Evolutionary conservation across 2,329 filamentous ascomycete species (phyloP).

Genomic region (Lachnellula hyalina): DNA sequence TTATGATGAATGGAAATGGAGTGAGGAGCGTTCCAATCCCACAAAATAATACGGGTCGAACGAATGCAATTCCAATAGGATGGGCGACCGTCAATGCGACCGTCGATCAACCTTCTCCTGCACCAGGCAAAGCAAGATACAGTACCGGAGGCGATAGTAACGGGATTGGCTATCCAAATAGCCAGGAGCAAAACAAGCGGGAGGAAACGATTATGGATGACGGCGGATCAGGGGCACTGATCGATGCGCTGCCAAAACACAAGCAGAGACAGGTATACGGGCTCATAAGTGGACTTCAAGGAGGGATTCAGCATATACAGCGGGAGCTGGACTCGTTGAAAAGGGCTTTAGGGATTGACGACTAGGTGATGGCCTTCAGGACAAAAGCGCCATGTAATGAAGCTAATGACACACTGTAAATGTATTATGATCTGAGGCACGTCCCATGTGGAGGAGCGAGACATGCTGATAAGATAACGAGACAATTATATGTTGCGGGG

Average conservation of each 20-base stretch:
- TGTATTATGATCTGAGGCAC: not conserved
- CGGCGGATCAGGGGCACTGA: slow-evolving; percentile 20
- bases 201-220: slow-evolving; percentile 21
- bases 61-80: slow-evolving; percentile 16
- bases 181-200: slow-evolving; percentile 17
- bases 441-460: not conserved
- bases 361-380: slow-evolving; percentile 4
- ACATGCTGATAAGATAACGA: not conserved
- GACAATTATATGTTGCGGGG: not conserved
- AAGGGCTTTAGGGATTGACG: slow-evolving; percentile 28
- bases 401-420: not conserved
- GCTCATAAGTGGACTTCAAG: slow-evolving; percentile 28
- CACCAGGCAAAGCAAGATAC: slow-evolving; percentile 17
- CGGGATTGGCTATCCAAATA: slow-evolving; percentile 30
- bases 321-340: slow-evolving; percentile 28
- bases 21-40: not conserved
- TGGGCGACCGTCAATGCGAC: slow-evolving; percentile 24
- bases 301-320: slow-evolving; percentile 30
- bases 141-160: slow-evolving; percentile 34
- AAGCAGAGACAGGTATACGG: slow-evolving; percentile 31
- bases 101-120: slow-evolving; percentile 16
- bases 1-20: slow-evolving; percentile 15
- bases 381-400: slow-evolving; percentile 1
- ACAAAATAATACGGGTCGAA: slow-evolving; percentile 6
- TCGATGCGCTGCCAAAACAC: slow-evolving; percentile 28